A percentile compares a stretch with the other conserved stretches of the same genome.
These are phyloP conservation scores for Boletus rubroflammeus DNA, from an alignment of 768 basidiomycete species.

Conservation along the genomic window DNA sequence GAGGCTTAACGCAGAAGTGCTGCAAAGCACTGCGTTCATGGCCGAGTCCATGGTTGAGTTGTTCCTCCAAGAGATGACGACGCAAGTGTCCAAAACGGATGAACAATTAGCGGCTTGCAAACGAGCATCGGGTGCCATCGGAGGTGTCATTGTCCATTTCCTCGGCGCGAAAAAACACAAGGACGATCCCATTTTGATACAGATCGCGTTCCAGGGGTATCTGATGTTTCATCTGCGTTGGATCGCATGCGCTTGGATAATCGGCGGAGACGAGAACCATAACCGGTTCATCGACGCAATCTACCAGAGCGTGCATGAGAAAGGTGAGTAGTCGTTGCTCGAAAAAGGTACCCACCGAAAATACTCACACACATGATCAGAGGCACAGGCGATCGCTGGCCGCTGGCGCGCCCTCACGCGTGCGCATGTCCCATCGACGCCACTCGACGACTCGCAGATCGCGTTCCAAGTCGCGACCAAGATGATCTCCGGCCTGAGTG, in stretches of 20 bases:
- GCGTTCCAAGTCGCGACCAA: slow-evolving; percentile 22
- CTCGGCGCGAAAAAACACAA: slow-evolving; percentile 27
- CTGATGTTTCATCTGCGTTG: slow-evolving; percentile 27
- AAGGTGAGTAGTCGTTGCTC: slow-evolving; percentile 27
- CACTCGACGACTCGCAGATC: slow-evolving; percentile 22
- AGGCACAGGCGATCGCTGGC: slow-evolving; percentile 42
- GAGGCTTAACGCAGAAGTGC: slow-evolving; percentile 45
- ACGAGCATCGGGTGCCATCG: slow-evolving; percentile 20
- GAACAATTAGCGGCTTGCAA: slow-evolving; percentile 26
- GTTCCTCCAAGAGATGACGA: slow-evolving; percentile 27
- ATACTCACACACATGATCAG: slow-evolving; percentile 23
- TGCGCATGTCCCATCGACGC: slow-evolving; percentile 24
- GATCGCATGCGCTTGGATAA: slow-evolving; percentile 28
- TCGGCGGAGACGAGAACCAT: slow-evolving; percentile 25
- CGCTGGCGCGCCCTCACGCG: slow-evolving; percentile 44
- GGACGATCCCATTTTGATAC: slow-evolving; percentile 36
- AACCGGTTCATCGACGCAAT: slow-evolving; percentile 26
- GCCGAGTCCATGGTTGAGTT: slow-evolving; percentile 46
- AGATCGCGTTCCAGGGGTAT: slow-evolving; percentile 35
- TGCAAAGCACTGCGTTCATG: slow-evolving; percentile 45
- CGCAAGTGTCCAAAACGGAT: slow-evolving; percentile 9
- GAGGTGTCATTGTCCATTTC: slow-evolving; percentile 24
- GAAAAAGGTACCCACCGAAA: background rate
- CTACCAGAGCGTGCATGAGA: slow-evolving; percentile 34
- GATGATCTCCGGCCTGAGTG: slow-evolving; percentile 25